phyloP scores from a whole-genome alignment of 352 stramenopile species.

The Pythium vanterpoolii region DNA sequence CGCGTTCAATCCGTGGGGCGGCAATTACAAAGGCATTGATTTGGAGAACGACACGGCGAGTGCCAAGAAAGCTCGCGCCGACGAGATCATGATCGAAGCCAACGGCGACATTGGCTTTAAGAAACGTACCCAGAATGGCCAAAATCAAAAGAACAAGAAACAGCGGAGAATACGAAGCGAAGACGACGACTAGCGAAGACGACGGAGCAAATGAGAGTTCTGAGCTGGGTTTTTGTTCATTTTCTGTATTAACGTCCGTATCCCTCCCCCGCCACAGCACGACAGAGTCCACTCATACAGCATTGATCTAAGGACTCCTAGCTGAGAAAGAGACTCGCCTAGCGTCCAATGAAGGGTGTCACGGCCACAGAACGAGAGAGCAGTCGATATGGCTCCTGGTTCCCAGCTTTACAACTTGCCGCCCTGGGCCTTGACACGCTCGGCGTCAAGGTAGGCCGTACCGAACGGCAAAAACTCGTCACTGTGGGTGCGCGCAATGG shows the following conservation, averaged over 20 bases:
- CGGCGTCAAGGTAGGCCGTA: constrained; percentile 85
- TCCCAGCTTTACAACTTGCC: constrained; percentile 60
- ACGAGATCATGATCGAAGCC: constrained; percentile 50
- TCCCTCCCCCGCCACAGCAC: not conserved
- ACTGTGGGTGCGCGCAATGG: constrained; percentile 81
- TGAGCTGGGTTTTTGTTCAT: constrained; percentile 23
- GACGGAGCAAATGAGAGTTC: not conserved
- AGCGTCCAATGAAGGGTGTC: not conserved
- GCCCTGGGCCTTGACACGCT: constrained; percentile 82
- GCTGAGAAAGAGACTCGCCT: not conserved
- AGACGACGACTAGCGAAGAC: constrained; percentile 42
- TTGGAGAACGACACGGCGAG: constrained; percentile 35
- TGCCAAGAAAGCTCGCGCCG: constrained; percentile 33
- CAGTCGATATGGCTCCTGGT: not conserved
- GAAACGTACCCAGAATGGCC: constrained; percentile 37
- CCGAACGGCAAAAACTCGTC: constrained; percentile 89
- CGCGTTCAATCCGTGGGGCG: constrained; percentile 80
- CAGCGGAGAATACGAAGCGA: constrained; percentile 61
- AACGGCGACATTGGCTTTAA: constrained; percentile 69
- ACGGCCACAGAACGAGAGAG: not conserved
- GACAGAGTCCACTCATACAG: constrained; percentile 3
- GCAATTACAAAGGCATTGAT: constrained; percentile 80
- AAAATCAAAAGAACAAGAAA: constrained; percentile 48
- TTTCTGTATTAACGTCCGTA: constrained; percentile 29
- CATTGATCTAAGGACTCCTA: constrained; percentile 15